Evolutionary conservation across 2,329 filamentous ascomycete species (phyloP), one percentile per base, ranked within the genome.

Genomic region (Alternaria sp.): DNA sequence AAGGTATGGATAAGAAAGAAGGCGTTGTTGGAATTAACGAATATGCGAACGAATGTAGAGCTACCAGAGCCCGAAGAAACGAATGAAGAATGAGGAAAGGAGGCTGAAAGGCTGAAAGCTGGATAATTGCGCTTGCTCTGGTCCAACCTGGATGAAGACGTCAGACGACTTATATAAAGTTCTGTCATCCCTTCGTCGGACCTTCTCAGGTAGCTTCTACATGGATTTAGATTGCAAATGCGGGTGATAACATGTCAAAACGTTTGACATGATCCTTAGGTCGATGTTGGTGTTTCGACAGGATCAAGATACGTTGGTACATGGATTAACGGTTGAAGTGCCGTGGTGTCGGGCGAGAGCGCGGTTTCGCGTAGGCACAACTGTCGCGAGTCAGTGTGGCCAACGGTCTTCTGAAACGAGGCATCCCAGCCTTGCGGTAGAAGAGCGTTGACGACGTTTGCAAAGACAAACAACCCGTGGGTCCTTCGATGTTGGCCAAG

Each of bases 21-120:
- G 41, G 26, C 14, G 12, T 37, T 33, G 51, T 46, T 41, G 58
- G 60, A 55, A 59, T 53, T 41, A 69, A 63, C 46, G 41, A 43
- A 2, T 47, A 21, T 5, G 45, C 11, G 46, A 63, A 56, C 15
- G 64, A 72, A 61, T 20, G 49, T 63, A 50, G 67, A 74, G 76
- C 77, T 79, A 61, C 76, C 75, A 66, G 76, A 76, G 76, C 76
- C 47, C 62, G 37, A 58, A 71, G 67, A 72, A 75, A 66, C 33
- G 66, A 73, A 71, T 54, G 61, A 46, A 58, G 44, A 51, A 5
- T 8, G 37, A 33, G 18, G 53, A 57, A 66, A 66, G 60, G 66
- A 66, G 46, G 62, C 37, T 41, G 37, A 41, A 41, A 41, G 37
- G 44, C 47, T 43, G 55, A 21, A 20, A 62, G 59, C 60, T 45